phyloP scores from a whole-genome alignment of 768 basidiomycete species.

The Dictyophora rubrovolvata region DNA sequence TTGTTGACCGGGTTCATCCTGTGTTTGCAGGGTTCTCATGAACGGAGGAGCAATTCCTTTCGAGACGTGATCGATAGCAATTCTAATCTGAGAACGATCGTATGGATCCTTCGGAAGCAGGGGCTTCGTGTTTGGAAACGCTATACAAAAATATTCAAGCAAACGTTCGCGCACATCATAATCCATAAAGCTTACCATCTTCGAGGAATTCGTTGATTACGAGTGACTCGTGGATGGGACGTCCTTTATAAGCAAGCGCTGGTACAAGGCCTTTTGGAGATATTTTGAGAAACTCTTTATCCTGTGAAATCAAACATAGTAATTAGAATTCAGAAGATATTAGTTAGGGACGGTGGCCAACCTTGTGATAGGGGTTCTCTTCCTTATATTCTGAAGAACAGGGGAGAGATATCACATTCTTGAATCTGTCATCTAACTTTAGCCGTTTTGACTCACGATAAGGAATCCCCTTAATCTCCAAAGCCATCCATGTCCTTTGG shows the following conservation, averaged over 20 bases:
- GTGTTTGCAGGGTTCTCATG: slow-evolving; percentile 38
- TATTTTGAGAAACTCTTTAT: slow-evolving; percentile 27
- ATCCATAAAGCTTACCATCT: slow-evolving; percentile 36
- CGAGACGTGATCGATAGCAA: slow-evolving; percentile 46
- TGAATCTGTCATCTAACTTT: neutral
- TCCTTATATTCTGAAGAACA: slow-evolving; percentile 38
- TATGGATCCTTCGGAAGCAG: slow-evolving; percentile 45
- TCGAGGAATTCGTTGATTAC: slow-evolving; percentile 60
- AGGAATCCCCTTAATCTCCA: slow-evolving; percentile 56
- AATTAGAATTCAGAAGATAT: slow-evolving; percentile 19
- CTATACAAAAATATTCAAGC: neutral
- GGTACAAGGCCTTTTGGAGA: slow-evolving; percentile 68
- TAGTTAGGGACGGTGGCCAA: slow-evolving; percentile 21
- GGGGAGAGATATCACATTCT: neutral
- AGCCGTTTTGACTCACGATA: slow-evolving; percentile 28
- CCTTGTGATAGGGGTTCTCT: slow-evolving; percentile 64
- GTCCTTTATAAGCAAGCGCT: slow-evolving; percentile 32
- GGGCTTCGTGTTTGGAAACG: neutral
- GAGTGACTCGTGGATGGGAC: slow-evolving; percentile 54
- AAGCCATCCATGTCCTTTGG: slow-evolving; percentile 48
- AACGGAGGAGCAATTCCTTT: slow-evolving; percentile 44
- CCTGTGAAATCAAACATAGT: slow-evolving; percentile 4
- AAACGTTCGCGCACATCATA: slow-evolving; percentile 24
- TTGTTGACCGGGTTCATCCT: slow-evolving; percentile 25
- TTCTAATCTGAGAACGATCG: slow-evolving; percentile 39